Conservation (phyloP, 441 rosid species). For the Arabidopsis lyrata region DNA sequence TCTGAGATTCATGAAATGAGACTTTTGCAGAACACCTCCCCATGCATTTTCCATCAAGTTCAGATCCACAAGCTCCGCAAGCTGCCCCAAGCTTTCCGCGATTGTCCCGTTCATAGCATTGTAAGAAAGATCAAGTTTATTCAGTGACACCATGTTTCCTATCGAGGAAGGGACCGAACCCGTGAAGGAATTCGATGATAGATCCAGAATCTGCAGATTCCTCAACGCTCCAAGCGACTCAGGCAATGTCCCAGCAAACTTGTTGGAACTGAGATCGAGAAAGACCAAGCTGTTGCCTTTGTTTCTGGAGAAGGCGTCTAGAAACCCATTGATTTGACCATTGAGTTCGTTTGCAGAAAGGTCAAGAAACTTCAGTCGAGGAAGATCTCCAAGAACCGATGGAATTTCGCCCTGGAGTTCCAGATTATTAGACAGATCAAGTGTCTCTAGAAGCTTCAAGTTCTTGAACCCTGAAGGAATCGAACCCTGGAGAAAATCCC, state of each 20-base stretch:
- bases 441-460: constrained; percentile 29
- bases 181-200: constrained; percentile 43
- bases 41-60: constrained; percentile 47
- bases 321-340: constrained; percentile 41
- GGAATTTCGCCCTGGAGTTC: constrained; percentile 46
- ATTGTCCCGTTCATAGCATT: constrained; percentile 47
- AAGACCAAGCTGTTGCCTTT: constrained; percentile 44
- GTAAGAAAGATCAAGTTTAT: constrained; percentile 44
- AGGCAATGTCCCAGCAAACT: constrained; percentile 48
- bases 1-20: constrained; percentile 51
- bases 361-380: constrained; percentile 39
- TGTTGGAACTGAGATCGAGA: constrained; percentile 46
- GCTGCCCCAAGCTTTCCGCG: constrained; percentile 52
- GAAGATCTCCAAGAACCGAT: constrained; percentile 41
- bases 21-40: constrained; percentile 49
- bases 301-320: constrained; percentile 44
- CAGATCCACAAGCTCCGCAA: constrained; percentile 41
- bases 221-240: constrained; percentile 50
- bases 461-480: constrained; percentile 42
- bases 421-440: constrained; percentile 49
- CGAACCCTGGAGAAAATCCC: constrained; percentile 46
- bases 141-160: constrained; percentile 47
- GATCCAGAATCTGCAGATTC: constrained; percentile 42
- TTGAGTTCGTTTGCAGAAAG: constrained; percentile 48
- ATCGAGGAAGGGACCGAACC: constrained; percentile 50